These are phyloP conservation scores for Angomonas ambiguus DNA, from an alignment of 208 protist genomes.

Conservation along the genomic window DNA sequence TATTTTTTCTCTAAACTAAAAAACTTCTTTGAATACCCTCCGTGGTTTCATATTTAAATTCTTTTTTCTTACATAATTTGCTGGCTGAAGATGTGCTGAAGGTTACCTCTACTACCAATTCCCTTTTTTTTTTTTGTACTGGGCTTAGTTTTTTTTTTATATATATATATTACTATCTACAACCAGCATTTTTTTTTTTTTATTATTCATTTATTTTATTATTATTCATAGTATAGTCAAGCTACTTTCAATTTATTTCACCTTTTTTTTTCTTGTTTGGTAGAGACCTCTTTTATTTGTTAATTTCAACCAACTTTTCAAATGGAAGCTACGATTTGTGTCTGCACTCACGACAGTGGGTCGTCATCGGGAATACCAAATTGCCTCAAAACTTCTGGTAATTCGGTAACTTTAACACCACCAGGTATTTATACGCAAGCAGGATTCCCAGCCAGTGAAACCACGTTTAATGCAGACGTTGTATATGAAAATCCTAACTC, in stretches of 20 bases:
- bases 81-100: no score
- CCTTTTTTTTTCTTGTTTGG: constrained; percentile 2
- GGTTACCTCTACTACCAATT: no score
- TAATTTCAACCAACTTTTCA: constrained; percentile 5
- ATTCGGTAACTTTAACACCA: constrained; percentile 48
- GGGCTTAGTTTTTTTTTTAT: background rate
- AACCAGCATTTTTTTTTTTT: background rate
- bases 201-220: constrained; percentile 3
- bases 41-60: no score
- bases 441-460: constrained; percentile 64
- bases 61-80: no score
- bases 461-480: constrained; percentile 58
- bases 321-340: constrained; percentile 71
- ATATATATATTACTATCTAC: background rate
- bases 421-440: constrained; percentile 51
- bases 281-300: constrained; percentile 8
- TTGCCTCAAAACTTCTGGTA: constrained; percentile 37
- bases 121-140: constrained; percentile 3
- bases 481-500: constrained; percentile 44
- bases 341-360: constrained; percentile 63
- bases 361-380: constrained; percentile 26
- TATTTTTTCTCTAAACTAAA: no score
- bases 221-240: constrained; percentile 2
- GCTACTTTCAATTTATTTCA: constrained; percentile 4
- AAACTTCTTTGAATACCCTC: no score